Evolutionary conservation across 192 early-diverging fungal species (phyloP).

Genomic region (Haplosporangium gracile): DNA sequence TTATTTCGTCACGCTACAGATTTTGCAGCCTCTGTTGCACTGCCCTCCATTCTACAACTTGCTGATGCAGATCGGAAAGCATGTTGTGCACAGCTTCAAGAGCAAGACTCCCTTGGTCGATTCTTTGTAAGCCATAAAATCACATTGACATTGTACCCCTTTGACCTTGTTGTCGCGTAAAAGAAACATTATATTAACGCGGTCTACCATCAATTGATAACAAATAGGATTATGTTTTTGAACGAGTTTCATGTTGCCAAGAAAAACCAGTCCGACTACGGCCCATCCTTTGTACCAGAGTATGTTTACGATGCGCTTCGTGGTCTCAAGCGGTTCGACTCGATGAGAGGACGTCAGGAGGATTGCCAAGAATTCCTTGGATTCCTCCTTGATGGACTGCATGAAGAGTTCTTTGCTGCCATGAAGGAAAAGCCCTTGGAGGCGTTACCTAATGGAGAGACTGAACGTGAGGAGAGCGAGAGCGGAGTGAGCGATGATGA

Average conservation of each 20-base stretch:
- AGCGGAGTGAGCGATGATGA: constrained; percentile 61
- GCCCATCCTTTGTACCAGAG: constrained; percentile 91
- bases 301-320: constrained; percentile 93
- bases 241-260: constrained; percentile 66
- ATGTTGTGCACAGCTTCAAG: constrained; percentile 79
- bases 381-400: constrained; percentile 93
- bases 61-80: constrained; percentile 72
- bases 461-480: constrained; percentile 33
- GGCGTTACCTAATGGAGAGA: constrained; percentile 21
- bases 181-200: neutral
- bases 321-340: constrained; percentile 82
- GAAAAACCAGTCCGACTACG: constrained; percentile 61
- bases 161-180: neutral
- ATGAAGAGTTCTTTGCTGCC: constrained; percentile 84
- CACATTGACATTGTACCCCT: neutral
- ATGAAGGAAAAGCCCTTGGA: constrained; percentile 39
- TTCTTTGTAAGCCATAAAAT: constrained; percentile 83
- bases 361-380: constrained; percentile 98
- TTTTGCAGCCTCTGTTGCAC: constrained; percentile 92
- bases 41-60: constrained; percentile 94
- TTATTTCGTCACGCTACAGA: constrained; percentile 48
- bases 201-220: neutral
- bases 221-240: constrained; percentile 69
- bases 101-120: constrained; percentile 86
- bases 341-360: constrained; percentile 88